phyloP scores from a whole-genome alignment of 176 grass and related monocot genomes.

The Ananas comosus region DNA sequence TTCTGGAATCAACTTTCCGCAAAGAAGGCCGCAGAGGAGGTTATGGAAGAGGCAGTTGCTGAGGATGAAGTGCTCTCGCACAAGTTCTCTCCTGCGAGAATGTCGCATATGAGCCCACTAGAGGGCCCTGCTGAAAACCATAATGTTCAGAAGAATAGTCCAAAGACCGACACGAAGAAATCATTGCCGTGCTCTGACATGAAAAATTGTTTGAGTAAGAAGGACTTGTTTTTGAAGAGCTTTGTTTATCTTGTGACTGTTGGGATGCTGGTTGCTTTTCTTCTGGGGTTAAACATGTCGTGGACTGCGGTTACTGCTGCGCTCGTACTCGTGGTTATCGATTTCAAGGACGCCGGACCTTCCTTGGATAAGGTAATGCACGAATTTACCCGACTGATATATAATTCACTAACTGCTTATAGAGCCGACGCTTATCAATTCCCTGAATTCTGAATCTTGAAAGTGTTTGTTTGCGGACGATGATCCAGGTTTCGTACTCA shows the following conservation, averaged over 20 bases:
- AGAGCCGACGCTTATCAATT: no score
- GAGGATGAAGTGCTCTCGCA: constrained; percentile 57
- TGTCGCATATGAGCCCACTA: no score
- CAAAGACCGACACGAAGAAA: constrained; percentile 10
- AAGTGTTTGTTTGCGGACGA: no score
- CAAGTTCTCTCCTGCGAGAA: no score
- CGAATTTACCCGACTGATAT: no score
- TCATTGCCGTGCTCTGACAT: constrained; percentile 3
- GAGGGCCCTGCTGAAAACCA: no score
- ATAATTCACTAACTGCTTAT: background rate
- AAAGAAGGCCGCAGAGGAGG: constrained; percentile 36
- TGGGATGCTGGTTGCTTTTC: constrained; percentile 58
- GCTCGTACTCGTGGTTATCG: constrained; percentile 76
- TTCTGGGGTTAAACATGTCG: constrained; percentile 75
- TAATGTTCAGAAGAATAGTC: background rate
- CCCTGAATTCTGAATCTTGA: background rate
- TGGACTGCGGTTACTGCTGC: constrained; percentile 96
- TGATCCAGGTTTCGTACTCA: constrained; percentile 65
- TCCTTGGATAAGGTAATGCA: constrained; percentile 68
- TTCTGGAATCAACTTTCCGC: constrained; percentile 58
- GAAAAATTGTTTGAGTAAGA: constrained; percentile 39
- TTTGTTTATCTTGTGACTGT: constrained; percentile 73
- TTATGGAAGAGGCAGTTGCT: constrained; percentile 24
- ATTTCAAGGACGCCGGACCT: constrained; percentile 83
- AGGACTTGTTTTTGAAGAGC: constrained; percentile 40